These are phyloP conservation scores for Waitea zeae DNA, from an alignment of 1,284 basidiomycete species.

Conservation along the genomic window DNA sequence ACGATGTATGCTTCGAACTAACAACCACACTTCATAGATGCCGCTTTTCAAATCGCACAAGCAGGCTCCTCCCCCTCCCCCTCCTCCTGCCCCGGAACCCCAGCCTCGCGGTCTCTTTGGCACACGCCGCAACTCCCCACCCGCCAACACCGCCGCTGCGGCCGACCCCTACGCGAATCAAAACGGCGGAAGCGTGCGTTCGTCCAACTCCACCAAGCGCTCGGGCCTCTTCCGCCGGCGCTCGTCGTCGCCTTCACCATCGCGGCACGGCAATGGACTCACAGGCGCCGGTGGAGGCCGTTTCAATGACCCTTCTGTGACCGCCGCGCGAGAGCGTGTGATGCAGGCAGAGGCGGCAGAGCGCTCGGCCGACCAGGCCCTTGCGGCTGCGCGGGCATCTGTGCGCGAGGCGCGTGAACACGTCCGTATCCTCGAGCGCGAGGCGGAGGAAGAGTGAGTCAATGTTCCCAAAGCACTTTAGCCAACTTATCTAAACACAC, in stretches of 20 bases:
- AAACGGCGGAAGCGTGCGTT: constrained; percentile 2
- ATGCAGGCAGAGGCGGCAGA: constrained; percentile 35
- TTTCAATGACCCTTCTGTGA: constrained; percentile 29
- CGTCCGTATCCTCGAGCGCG: constrained; percentile 31
- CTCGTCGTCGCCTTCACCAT: neutral
- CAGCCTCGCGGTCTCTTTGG: constrained; percentile 9
- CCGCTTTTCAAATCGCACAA: constrained; percentile 2
- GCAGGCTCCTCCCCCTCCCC: neutral
- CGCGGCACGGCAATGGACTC: neutral
- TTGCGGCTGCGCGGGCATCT: constrained; percentile 23
- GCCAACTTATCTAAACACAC: neutral
- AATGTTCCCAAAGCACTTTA: neutral
- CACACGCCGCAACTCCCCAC: constrained; percentile 13
- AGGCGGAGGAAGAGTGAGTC: constrained; percentile 38
- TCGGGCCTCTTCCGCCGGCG: neutral
- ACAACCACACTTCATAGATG: constrained; percentile 1
- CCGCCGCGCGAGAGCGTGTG: constrained; percentile 33
- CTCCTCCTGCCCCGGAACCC: neutral
- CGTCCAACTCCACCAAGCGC: constrained; percentile 1
- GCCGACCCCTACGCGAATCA: neutral
- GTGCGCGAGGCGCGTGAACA: constrained; percentile 35
- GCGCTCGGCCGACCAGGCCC: constrained; percentile 32
- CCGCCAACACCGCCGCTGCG: constrained; percentile 2
- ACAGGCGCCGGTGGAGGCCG: constrained; percentile 2
- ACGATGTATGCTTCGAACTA: no score